Evolutionary conservation across 768 basidiomycete genomes (phyloP).

Genomic region (Lentinula detonsa): DNA sequence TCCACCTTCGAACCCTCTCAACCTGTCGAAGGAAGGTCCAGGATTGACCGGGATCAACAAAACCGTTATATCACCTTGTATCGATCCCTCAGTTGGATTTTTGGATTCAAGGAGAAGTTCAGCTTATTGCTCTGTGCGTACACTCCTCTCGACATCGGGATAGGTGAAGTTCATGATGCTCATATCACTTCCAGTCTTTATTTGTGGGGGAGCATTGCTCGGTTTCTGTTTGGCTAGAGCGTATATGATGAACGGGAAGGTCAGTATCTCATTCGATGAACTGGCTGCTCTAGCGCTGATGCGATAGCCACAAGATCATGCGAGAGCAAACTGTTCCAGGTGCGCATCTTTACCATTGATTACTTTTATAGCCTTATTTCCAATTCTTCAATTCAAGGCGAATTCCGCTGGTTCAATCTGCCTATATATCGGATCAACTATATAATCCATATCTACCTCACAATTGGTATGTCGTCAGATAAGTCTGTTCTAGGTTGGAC

Average conservation of each 20-base stretch:
- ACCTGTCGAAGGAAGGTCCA: background rate
- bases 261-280: background rate
- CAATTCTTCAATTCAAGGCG: slow-evolving; percentile 10
- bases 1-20: background rate
- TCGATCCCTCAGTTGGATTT: slow-evolving; percentile 18
- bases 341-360: background rate
- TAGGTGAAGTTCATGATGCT: no score
- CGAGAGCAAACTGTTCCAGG: background rate
- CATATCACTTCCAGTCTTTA: slow-evolving; percentile 9
- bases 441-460: slow-evolving; percentile 19
- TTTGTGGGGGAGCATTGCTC: slow-evolving; percentile 20
- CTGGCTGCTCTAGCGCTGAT: background rate
- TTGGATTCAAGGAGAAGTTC: slow-evolving; percentile 19
- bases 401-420: slow-evolving; percentile 19
- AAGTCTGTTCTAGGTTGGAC: background rate
- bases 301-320: slow-evolving; percentile 2
- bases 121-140: slow-evolving; percentile 16
- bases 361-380: background rate
- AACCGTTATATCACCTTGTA: slow-evolving; percentile 8
- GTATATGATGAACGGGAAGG: slow-evolving; percentile 12
- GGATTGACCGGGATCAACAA: background rate
- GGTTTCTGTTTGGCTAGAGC: slow-evolving; percentile 18
- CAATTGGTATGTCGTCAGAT: slow-evolving; percentile 13
- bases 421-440: slow-evolving; percentile 15
- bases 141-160: background rate